Base-by-base conservation (phyloP, 1,284 basidiomycete species). In the Cutaneotrichosporon sp. region DNA sequence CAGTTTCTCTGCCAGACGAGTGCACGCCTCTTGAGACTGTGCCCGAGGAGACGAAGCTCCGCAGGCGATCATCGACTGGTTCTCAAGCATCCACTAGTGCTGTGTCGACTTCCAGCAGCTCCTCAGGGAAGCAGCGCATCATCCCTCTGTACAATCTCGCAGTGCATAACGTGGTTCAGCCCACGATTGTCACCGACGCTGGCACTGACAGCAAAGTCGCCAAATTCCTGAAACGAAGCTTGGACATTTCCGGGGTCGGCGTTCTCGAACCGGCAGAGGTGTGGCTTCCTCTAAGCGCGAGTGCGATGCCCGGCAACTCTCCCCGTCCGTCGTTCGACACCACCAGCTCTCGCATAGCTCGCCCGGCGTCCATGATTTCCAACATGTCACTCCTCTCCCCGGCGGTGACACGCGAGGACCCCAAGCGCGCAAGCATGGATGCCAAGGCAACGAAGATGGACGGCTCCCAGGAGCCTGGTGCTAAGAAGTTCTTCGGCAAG, bases 121-220 rank as follows among this genome's bases (percentile, higher is more conserved):
- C 14, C 10, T 44, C 45, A 5, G 52, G 58, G 9, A 65, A 63
- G 14, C 63, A 63, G 10, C 84, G 85, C 62, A 92, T 97, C 61
- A 86, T 92, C 44, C 93, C 94, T 0, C 79, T 97, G 14, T 97
- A 96, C 77, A 97, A 94, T 66, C 81, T 97, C 29, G 85, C 88
- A 50, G 67, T 74, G 3, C 93, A 98, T 75, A 90, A 89, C 61
- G 89, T 97, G 52, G 82, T 94, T 78, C 86, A 90, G 10, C 93
- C 93, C 57, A 85, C 86, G 26, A 85, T 96, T 52, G 84, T 90
- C 27, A 70, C 71, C 6, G 71, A 74, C 51, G 72, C 74, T 31
- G 92, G 91, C 3, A 98, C 94, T 0, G 94, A 97, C 61, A 88
- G 88, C 26, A 90, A 89, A 71, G 86, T 98, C 11, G 92, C 93